Conservation (phyloP, 2,329 filamentous ascomycete species). For the Trichoderma harzianum region DNA sequence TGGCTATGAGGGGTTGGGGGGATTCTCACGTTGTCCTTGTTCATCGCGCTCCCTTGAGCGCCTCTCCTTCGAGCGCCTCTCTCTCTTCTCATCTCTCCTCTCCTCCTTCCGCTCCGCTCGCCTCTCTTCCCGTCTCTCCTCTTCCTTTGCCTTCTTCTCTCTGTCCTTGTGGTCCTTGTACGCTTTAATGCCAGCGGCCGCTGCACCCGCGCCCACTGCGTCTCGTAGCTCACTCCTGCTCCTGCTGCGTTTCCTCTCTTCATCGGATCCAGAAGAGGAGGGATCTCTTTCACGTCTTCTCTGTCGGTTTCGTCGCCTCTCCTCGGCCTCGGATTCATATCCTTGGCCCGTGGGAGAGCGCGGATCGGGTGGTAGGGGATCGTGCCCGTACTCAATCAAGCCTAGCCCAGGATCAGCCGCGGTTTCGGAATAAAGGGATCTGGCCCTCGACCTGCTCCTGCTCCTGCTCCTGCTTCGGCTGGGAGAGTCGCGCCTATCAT, state of each 20-base stretch:
- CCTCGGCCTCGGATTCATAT: constrained; percentile 50
- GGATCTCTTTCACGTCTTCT: constrained; percentile 38
- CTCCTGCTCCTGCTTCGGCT: constrained; percentile 33
- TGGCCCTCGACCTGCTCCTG: constrained; percentile 51
- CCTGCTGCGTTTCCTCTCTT: constrained; percentile 45
- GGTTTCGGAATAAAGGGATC: constrained; percentile 48
- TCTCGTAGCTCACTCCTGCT: constrained; percentile 50
- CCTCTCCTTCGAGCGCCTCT: constrained; percentile 30
- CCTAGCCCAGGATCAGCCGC: constrained; percentile 64
- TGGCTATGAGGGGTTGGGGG: constrained; percentile 11
- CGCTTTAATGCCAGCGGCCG: constrained; percentile 61
- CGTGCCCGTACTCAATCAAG: constrained; percentile 64
- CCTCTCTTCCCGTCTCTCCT: constrained; percentile 30
- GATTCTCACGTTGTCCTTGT: constrained; percentile 27
- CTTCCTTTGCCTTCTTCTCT: constrained; percentile 38
- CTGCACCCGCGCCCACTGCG: constrained; percentile 56
- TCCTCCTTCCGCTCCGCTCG: constrained; percentile 24
- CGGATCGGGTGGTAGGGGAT: constrained; percentile 49
- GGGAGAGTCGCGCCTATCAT: constrained; percentile 34
- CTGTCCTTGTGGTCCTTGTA: constrained; percentile 50
- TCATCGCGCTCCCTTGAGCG: constrained; percentile 31
- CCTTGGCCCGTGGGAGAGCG: constrained; percentile 35
- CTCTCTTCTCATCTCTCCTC: constrained; percentile 29
- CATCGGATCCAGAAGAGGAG: constrained; percentile 34
- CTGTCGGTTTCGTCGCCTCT: constrained; percentile 38